Base-by-base conservation (phyloP, 108 stramenopile species). In the Phaeodactylum tricornutum region DNA sequence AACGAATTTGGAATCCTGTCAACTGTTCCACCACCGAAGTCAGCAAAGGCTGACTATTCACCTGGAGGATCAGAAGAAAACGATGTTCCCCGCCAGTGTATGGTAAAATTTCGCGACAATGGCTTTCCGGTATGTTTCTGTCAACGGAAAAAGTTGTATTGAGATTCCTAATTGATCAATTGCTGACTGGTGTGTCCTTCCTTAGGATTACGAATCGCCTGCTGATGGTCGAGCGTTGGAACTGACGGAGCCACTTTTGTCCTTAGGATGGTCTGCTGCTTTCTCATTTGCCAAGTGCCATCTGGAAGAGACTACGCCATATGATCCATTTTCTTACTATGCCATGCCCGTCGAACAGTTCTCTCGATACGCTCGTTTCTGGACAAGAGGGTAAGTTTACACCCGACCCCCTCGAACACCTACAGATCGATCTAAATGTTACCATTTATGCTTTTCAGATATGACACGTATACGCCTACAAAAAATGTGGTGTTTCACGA, bases 1-100 rank as follows among this genome's bases (percentile, higher is more conserved):
- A 98, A 98, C 61, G 96, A 98, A 70, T 98, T 92, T 66, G 96
- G 73, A 16, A 73, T 96, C 19, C 57, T 98, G 28, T 89, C 86
- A 43, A 86, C 84, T 21, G 69, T 84, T 8, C 93, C 93, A 15
- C 56, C 77, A 22, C 39, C 61, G 29, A 52, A 49, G 0, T 61
- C 81, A 25, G 84, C 85, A 9, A 56, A 70, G 51, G 51, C 33
- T 17, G 43, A 61, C 7, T 51, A 55, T 31, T 29, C 58, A 20
- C 43, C 51, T 31, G 55, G 29, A 23, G 43, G 53, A 53, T 56
- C 54, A 48, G 26, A 36, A 35, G 43, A 42, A 19, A 53, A 41
- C 7, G 50, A 66, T 31, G 86, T 88, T 14, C 75, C 81, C 6
- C 47, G 86, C 51, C 72, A 75, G 36, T 84, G 86, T 32, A 22